Conservation (phyloP, 2,329 filamentous ascomycete species). For the Colletotrichum liriopes region DNA sequence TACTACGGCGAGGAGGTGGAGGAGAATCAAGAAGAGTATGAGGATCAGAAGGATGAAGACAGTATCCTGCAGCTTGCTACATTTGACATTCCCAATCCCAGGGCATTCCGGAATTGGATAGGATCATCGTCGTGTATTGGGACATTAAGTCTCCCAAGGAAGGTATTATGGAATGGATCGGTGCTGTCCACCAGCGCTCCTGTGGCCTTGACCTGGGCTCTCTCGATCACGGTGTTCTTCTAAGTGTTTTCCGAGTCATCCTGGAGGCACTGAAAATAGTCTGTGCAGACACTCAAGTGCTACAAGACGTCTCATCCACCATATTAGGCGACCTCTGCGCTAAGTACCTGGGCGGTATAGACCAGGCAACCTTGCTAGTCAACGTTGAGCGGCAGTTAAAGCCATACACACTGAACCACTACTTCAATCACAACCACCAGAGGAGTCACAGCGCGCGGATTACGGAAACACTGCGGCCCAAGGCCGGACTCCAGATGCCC, state of each 20-base stretch:
- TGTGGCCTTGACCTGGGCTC: constrained; percentile 21
- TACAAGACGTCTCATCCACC: background rate
- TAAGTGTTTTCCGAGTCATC: constrained; percentile 12
- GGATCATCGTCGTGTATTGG: constrained; percentile 22
- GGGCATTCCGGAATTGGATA: constrained; percentile 8
- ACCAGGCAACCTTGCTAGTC: background rate
- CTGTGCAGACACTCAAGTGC: background rate
- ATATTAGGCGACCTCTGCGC: background rate
- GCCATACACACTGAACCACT: constrained; percentile 16
- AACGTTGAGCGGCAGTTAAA: background rate
- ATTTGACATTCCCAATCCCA: constrained; percentile 13
- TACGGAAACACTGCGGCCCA: constrained; percentile 7
- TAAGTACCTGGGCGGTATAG: background rate
- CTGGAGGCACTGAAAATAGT: background rate
- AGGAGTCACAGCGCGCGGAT: background rate
- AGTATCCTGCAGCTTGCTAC: too few relatives aligned
- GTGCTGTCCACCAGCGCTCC: constrained; percentile 8
- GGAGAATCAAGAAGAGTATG: too few relatives aligned
- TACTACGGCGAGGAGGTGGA: too few relatives aligned
- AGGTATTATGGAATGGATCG: constrained; percentile 29
- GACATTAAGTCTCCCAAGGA: background rate
- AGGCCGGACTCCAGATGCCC: background rate
- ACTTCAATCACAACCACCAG: constrained; percentile 6
- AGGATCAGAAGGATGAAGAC: too few relatives aligned
- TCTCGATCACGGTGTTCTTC: background rate